Evolutionary conservation across 768 basidiomycete species (phyloP), one percentile per base, ranked within the genome.

Genomic region (Jaapia argillacea): DNA sequence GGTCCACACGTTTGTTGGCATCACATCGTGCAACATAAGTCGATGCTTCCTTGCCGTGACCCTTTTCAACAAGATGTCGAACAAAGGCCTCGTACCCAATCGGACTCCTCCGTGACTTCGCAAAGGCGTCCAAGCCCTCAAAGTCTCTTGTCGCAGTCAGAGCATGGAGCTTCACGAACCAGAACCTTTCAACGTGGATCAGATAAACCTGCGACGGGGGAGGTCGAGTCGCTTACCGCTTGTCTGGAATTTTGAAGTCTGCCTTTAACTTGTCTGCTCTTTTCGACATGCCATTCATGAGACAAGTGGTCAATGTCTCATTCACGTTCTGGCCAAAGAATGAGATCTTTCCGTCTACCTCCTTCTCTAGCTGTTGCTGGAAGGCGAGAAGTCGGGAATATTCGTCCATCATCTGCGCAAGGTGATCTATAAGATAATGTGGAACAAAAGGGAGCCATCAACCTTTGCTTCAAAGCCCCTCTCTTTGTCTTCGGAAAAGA

Each of bases 331-430:
- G 60, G 0, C 91, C 91, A 51, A 90, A 85, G 58, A 94, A 87
- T 2, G 68, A 57, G 42, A 88, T 73, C 54, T 83, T 87, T 14
- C 82, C 79, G 39, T 85, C 79, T 1, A 79, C 58, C 46, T 98
- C 96, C 48, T 80, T 82, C 59, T 97, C 93, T 16, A 94, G 72
- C 46, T 87, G 76, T 54, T 92, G 85, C 57, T 99, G 96, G 24
- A 81, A 63, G 0, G 75, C 59, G 20, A 97, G 68, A n/a, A 99
- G 63, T 2, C 80, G 76, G 26, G 67, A 70, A 50, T 67, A 81
- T 60, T 99, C 96, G 44, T 96, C 92, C 71, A 82, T 83, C 81
- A 92, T 90, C 94, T 99, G n/a, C n/a, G n/a, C n/a, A n/a, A n/a
- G n/a, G n/a, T n/a, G n/a, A n/a, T n/a, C n/a, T n/a, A n/a, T n/a